phyloP scores from a whole-genome alignment of 768 basidiomycete genomes.

The Nidularia pulvinata region DNA sequence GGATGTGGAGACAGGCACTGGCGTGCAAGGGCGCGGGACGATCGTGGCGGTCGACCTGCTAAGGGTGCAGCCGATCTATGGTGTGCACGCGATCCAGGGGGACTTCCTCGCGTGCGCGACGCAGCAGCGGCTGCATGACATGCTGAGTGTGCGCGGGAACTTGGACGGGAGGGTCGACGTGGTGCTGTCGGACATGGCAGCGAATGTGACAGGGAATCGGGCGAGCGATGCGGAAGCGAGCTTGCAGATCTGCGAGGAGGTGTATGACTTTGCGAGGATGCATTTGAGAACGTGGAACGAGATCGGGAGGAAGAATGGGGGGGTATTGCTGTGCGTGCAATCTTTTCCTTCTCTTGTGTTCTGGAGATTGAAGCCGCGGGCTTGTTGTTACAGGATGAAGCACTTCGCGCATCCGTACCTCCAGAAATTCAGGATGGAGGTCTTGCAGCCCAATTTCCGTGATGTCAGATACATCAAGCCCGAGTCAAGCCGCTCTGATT shows the following conservation, averaged over 20 bases:
- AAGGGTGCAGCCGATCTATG: slow-evolving; percentile 66
- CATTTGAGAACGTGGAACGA: slow-evolving; percentile 49
- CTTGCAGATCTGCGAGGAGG: slow-evolving; percentile 74
- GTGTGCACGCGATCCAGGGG: slow-evolving; percentile 72
- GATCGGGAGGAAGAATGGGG: slow-evolving; percentile 39
- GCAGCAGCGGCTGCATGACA: slow-evolving; percentile 35
- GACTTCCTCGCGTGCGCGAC: slow-evolving; percentile 72
- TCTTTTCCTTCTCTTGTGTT: slow-evolving; percentile 5
- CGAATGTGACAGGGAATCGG: slow-evolving; percentile 75
- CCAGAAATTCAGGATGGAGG: slow-evolving; percentile 58
- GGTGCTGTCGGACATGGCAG: slow-evolving; percentile 90
- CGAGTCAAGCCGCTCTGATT: slow-evolving; percentile 73
- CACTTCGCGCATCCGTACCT: slow-evolving; percentile 79
- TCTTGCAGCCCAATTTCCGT: slow-evolving; percentile 63
- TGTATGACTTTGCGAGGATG: slow-evolving; percentile 62
- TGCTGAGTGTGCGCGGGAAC: slow-evolving; percentile 22
- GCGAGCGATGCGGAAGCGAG: slow-evolving; percentile 65
- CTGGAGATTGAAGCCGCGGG: slow-evolving; percentile 1
- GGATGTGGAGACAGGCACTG: not conserved
- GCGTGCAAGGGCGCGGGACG: slow-evolving; percentile 29
- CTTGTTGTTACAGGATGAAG: slow-evolving; percentile 60
- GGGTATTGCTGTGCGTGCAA: slow-evolving; percentile 55
- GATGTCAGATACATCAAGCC: slow-evolving; percentile 79
- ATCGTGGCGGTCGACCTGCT: slow-evolving; percentile 86
- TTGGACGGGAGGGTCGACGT: slow-evolving; percentile 61